Base-by-base conservation (phyloP, 1,284 basidiomycete genomes). In the Heterobasidion irregulare region DNA sequence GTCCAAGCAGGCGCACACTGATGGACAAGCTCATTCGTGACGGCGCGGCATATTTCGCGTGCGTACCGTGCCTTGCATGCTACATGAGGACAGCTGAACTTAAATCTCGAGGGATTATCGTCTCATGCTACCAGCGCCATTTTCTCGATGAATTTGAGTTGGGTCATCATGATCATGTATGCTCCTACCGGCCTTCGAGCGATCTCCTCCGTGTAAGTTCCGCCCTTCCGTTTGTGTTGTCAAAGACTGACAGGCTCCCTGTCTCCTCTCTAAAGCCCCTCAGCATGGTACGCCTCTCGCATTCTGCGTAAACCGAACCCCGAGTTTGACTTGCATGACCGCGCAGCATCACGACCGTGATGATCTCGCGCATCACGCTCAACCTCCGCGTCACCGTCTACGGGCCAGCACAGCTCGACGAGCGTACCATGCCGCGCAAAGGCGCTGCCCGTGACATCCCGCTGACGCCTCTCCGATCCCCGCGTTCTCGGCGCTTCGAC, bases 141-240 rank as follows among this genome's bases (percentile, higher is more conserved):
- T 19, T 60, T 61, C 53, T 58, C 60, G 26, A 54, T 61, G 53
- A 56, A 61, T 33, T 36, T 61, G 12, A 56, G 49, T 36, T 61
- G 60, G 60, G 60, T 60, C 34, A 8, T 61, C 44, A 61, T 61
- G 60, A 60, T 61, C 50, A 26, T 60, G 35, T 50, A 60, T 34
- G 60, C 60, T 2, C 60, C 60, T 9, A 61, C 60, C 16, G 53
- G 53, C 18, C 59, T 61, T 15, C 59, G 60, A 19, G 59, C 53
- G 2, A 58, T 61, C 10, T 53, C 59, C 8, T 50, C 59, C 26
- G 34, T 61, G 60, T 61, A 53, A n/a, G 60, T 56, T 32, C 18
- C 33, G 26, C 16, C 18, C 33, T 19, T 10, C 46, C 10, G 10
- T 47, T 32, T 47, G 10, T 16, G 46, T 9, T 19, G 46, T 18